These are phyloP conservation scores for Pichia cephalocereana DNA, from an alignment of 805 yeast genomes.

Conservation along the genomic window DNA sequence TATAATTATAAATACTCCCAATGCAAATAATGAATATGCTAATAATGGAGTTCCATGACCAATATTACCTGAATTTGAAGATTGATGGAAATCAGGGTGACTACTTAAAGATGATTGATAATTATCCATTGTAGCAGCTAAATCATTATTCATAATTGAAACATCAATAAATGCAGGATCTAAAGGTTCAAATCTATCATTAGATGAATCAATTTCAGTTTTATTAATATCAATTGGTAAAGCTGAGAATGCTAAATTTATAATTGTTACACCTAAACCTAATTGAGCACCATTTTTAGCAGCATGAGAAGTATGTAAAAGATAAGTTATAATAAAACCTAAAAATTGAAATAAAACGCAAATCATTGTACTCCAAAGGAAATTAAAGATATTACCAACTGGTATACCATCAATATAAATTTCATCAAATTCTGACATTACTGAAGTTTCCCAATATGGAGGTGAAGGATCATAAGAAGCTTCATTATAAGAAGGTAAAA, in stretches of 20 bases:
- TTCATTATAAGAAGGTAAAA: conserved; percentile 85
- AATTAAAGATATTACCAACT: conserved; percentile 83
- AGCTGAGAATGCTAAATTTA: conserved; percentile 57
- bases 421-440: conserved; percentile 81
- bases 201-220: conserved; percentile 8
- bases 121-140: conserved; percentile 21
- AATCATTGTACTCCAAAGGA: conserved; percentile 83
- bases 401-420: conserved; percentile 92
- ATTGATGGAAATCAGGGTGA: conserved; percentile 4
- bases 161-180: conserved; percentile 53
- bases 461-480: conserved; percentile 93
- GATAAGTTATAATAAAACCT: conserved; percentile 84
- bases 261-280: conserved; percentile 79
- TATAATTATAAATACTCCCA: conserved; percentile 57
- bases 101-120: conserved; percentile 17
- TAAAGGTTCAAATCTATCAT: conserved; percentile 39
- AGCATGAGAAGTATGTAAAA: conserved; percentile 93
- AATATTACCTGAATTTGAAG: background rate
- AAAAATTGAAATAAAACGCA: conserved; percentile 89
- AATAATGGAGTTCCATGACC: conserved; percentile 33
- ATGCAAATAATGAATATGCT: conserved; percentile 52
- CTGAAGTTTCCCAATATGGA: conserved; percentile 91
- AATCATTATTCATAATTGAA: conserved; percentile 6
- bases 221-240: conserved; percentile 32
- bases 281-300: conserved; percentile 92